Evolutionary conservation across 768 basidiomycete species (phyloP), one percentile per base, ranked within the genome.

Genomic region (Mycena albidolilacea): DNA sequence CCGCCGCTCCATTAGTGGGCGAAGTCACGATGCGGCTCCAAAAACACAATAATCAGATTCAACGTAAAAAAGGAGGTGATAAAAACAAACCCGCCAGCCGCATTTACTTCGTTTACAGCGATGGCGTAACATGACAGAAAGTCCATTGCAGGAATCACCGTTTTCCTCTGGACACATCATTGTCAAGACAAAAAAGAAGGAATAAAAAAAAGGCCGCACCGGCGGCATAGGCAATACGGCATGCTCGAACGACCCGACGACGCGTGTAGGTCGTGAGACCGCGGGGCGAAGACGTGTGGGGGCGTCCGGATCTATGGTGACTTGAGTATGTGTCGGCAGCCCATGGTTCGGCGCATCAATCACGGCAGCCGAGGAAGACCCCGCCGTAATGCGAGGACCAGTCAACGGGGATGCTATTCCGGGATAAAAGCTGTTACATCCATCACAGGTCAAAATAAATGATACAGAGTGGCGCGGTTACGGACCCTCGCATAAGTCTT

Each of bases 91-190:
- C 52, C 97, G 0, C 97, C 97, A 39, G 90, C 88, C 5, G 97
- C 97, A 78, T 97, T 98, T 14, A 97, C 96, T 80, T 98, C 97
- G 78, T 97, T 97, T 14, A 97, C 96, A 19, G 95, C 95, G 66
- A 97, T 97, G 3, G 96, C 97, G 81, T 98, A 98, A 72, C 95
- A 95, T 1, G 93, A 94, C 71, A 99, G 84, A 79, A 97, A 97
- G 79, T 99, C 97, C 82, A 99, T 91, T 0, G 95, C 96, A 0
- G 96, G 96, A 63, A 98, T 96, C 76, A 93, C 91, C 10, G 95
- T 95, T 81, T 89, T 93, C 72, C 93, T 89, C 94, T 96, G 67
- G 30, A 77, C 3, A 75, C 46, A 38, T 39, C 14, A 52, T 38
- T 21, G 37, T 72, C 8, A 54, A 37, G 75, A 9, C 14, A 50